These are phyloP conservation scores for Salix suchowensis DNA, from an alignment of 345 rosid species.

Conservation along the genomic window DNA sequence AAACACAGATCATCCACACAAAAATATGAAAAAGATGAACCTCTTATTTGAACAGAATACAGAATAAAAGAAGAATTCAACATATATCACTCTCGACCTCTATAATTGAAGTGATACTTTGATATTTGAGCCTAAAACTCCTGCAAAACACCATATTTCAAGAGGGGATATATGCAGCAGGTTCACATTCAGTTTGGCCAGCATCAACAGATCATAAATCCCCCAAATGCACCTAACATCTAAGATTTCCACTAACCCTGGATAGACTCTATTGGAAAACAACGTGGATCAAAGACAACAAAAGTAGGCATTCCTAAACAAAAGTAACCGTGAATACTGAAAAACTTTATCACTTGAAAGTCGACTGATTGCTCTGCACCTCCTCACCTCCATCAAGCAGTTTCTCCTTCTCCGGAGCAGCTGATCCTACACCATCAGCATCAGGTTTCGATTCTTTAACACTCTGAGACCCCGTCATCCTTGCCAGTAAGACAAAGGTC, in stretches of 20 bases:
- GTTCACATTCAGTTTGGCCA: neutral
- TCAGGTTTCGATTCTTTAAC: conserved; percentile 19
- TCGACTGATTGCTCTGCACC: conserved; percentile 11
- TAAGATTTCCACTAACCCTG: neutral
- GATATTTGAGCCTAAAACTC: neutral
- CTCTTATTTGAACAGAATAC: neutral
- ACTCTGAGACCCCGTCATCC: conserved; percentile 90
- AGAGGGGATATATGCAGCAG: neutral
- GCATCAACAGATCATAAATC: neutral
- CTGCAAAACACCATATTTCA: neutral
- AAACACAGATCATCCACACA: neutral
- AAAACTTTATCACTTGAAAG: neutral
- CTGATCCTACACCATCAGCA: neutral
- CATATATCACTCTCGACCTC: neutral
- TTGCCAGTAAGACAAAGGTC: conserved; percentile 86
- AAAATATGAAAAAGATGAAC: neutral
- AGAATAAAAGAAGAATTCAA: neutral
- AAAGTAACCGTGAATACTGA: neutral
- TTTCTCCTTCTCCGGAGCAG: conserved; percentile 17
- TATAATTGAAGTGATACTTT: neutral
- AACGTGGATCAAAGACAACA: neutral
- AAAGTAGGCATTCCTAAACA: neutral
- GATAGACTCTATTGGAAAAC: neutral
- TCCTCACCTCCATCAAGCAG: conserved; percentile 11
- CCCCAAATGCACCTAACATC: neutral